Conservation (phyloP, 306 rosid species). For the Lotus japonicus region DNA sequence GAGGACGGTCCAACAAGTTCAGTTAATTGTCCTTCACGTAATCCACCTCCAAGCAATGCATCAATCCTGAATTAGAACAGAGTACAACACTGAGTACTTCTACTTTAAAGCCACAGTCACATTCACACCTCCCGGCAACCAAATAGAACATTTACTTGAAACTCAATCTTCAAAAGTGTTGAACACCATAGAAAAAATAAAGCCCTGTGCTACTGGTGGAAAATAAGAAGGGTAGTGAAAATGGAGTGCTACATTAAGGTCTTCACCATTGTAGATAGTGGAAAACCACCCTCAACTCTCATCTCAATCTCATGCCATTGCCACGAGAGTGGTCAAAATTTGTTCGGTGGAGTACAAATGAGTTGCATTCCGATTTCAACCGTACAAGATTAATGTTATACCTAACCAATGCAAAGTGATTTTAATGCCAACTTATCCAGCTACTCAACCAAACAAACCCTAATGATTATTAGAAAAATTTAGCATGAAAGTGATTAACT, state of each 20-base stretch:
- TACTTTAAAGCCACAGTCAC: background rate
- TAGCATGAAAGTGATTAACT: background rate
- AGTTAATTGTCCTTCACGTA: constrained; percentile 66
- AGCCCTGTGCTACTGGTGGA: background rate
- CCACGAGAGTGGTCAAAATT: background rate
- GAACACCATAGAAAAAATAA: background rate
- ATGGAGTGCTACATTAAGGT: background rate
- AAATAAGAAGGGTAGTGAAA: background rate
- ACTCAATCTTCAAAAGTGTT: background rate
- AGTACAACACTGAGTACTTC: constrained; percentile 15
- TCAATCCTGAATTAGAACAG: constrained; percentile 50
- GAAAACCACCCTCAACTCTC: background rate
- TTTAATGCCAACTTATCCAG: background rate
- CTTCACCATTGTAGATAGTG: background rate
- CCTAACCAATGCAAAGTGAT: background rate
- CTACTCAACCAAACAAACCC: background rate
- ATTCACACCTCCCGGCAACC: background rate
- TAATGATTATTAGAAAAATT: background rate
- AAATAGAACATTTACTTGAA: background rate
- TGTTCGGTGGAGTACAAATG: background rate
- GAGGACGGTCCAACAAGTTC: constrained; percentile 90
- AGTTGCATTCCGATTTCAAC: too few species aligned
- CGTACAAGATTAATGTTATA: too few species aligned
- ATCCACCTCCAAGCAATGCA: constrained; percentile 74
- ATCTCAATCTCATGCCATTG: background rate